Base-by-base conservation (phyloP, 2,329 filamentous ascomycete genomes). In the Neofusicoccum laricinum region DNA sequence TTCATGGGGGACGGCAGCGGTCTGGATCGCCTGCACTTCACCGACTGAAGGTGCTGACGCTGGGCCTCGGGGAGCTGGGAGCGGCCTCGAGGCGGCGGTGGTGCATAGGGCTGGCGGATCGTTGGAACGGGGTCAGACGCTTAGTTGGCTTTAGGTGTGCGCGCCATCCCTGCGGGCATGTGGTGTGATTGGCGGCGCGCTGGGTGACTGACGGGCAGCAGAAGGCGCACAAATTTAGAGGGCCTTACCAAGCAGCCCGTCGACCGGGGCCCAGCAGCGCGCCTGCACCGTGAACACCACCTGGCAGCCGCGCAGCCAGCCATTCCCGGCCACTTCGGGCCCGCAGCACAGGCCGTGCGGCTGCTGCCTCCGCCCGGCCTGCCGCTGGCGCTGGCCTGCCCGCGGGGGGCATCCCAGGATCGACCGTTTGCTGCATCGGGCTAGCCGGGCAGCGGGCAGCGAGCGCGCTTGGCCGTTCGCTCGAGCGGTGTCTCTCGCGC, bases 61-160 rank as follows among this genome's bases (percentile, higher is more conserved):
- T 46, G 55, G 53, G 53, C 38, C 53, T 50, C 53, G 53, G 53
- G 53, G 19, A 30, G 41, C 55, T 46, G 55, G 40, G 55, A 59
- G 55, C 41, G 40, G n/a, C 40, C 40, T 59, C 55, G 55, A 46
- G 41, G 55, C 55, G 55, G 55, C 55, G 55, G 64, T 64, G 48
- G 67, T 70, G 69, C 70, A 68, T 72, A 72, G 70, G 71, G 71
- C 71, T 71, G 70, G 66, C 61, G 65, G 66, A 65, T 64, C 64
- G 49, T 59, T 58, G 50, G 65, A 64, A 51, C 65, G 48, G 49
- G 41, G 69, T 72, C 69, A 73, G 70, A 72, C 66, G 71, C 71
- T 73, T 73, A 68, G 53, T 50, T 59, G 61, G 49, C 61, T 53
- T 63, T 53, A 63, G 49, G 43, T 62, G 58, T 46, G 43, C 58